A percentile compares a stretch with the other conserved stretches of the same genome.
Evolutionary conservation across 2,329 filamentous ascomycete species (phyloP).

Genomic region (Dothistroma pini): DNA sequence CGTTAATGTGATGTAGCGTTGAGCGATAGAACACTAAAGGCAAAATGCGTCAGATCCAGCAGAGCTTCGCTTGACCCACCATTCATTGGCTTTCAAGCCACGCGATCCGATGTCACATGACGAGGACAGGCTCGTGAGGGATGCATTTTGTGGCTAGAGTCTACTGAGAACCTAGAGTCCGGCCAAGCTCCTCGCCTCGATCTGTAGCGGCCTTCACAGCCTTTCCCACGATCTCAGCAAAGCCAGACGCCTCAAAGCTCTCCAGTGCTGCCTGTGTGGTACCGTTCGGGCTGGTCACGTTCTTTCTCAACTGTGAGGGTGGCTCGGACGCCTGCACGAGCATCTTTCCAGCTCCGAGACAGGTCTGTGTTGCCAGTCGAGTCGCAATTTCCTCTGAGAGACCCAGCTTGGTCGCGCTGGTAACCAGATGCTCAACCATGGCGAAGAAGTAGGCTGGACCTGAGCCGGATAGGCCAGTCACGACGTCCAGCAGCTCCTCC

Average conservation of each 20-base stretch:
- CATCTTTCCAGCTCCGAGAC: constrained; percentile 30
- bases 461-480: constrained; percentile 28
- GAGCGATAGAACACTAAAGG: too few relatives aligned
- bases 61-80: too few relatives aligned
- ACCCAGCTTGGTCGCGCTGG: constrained; percentile 26
- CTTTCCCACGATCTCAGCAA: constrained; percentile 26
- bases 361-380: constrained; percentile 28
- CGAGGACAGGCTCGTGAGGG: too few relatives aligned
- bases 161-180: constrained; percentile 26
- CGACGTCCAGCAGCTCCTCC: constrained; percentile 28
- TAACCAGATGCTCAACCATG: constrained; percentile 29
- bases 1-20: too few relatives aligned
- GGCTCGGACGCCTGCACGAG: constrained; percentile 24
- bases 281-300: constrained; percentile 31
- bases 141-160: too few relatives aligned
- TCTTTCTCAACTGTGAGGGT: constrained; percentile 28
- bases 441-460: constrained; percentile 29
- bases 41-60: too few relatives aligned
- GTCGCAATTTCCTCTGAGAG: constrained; percentile 27
- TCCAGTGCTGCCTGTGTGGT: constrained; percentile 29
- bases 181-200: constrained; percentile 26
- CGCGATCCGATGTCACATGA: too few relatives aligned
- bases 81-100: too few relatives aligned
- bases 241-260: constrained; percentile 27
- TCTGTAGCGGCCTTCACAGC: constrained; percentile 28